phyloP scores from a whole-genome alignment of 1,284 basidiomycete species.

The Xanthoconium separans region DNA sequence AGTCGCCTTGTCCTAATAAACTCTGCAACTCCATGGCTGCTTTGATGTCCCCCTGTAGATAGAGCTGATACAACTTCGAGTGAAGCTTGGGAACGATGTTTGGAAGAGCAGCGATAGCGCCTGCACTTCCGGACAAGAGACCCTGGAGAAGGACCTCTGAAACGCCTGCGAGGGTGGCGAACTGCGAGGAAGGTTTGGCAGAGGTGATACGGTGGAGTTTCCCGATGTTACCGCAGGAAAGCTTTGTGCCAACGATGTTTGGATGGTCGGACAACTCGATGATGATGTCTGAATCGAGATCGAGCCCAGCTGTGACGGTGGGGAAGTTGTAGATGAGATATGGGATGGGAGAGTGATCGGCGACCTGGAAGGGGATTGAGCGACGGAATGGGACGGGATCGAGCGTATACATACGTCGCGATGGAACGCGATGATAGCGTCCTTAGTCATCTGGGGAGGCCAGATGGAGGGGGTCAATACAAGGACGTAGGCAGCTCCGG shows the following conservation, averaged over 20 bases:
- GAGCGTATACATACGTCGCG: conserved; percentile 43
- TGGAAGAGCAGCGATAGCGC: conserved; percentile 72
- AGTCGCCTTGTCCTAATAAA: conserved; percentile 71
- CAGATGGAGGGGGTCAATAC: conserved; percentile 74
- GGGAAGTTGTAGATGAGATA: conserved; percentile 94
- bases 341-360: conserved; percentile 79
- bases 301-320: conserved; percentile 76
- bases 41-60: conserved; percentile 54
- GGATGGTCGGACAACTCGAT: conserved; percentile 73
- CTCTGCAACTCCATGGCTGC: conserved; percentile 74
- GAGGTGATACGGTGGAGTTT: conserved; percentile 78
- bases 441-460: conserved; percentile 60
- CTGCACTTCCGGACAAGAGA: conserved; percentile 65
- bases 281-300: conserved; percentile 84
- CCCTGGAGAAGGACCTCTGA: conserved; percentile 69
- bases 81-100: conserved; percentile 80
- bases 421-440: conserved; percentile 65
- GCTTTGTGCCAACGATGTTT: conserved; percentile 87
- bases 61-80: conserved; percentile 56
- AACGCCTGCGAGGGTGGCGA: conserved; percentile 64
- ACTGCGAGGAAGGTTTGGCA: conserved; percentile 48
- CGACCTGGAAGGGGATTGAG: conserved; percentile 56
- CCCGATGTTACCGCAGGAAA: conserved; percentile 84
- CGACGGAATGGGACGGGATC: not conserved
- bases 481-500: conserved; percentile 76